Evolutionary conservation across 768 basidiomycete species (phyloP).

Genomic region (Rhodotorula graminis): DNA sequence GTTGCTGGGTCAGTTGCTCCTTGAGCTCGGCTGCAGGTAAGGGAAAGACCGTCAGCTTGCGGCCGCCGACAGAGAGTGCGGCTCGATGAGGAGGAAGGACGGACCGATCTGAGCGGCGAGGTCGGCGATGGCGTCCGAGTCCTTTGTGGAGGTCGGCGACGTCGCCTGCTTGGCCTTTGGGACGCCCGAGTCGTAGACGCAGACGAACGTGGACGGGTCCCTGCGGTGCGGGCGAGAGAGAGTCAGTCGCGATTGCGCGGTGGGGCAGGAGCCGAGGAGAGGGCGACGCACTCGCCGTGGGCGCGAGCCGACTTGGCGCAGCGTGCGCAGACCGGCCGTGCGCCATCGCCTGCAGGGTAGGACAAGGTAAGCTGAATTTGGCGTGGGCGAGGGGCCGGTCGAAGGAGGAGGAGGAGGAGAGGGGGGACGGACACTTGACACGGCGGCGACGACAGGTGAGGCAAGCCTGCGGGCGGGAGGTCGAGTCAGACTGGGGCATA

Average conservation of each 20-base stretch:
- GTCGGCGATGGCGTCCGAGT: background rate
- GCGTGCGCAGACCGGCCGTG: background rate
- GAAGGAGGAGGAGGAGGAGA: background rate
- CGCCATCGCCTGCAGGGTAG: background rate
- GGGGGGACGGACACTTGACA: conserved; percentile 8
- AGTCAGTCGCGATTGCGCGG: background rate
- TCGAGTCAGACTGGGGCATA: background rate
- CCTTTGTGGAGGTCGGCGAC: background rate
- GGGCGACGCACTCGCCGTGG: conserved; percentile 4
- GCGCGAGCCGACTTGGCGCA: background rate
- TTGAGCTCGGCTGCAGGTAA: background rate
- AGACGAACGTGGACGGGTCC: background rate
- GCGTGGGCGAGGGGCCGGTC: background rate
- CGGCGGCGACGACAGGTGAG: conserved; percentile 1
- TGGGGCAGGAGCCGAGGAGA: too few relatives aligned
- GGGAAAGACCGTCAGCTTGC: background rate
- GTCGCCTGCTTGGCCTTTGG: background rate
- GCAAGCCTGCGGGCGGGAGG: conserved; percentile 3
- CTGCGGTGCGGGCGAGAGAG: background rate
- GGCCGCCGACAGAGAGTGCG: too few relatives aligned
- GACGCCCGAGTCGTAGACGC: background rate
- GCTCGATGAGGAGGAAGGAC: background rate
- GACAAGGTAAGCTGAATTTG: background rate
- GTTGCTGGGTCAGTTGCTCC: background rate
- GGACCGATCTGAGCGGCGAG: conserved; percentile 5